Evolutionary conservation across 2,329 filamentous ascomycete genomes (phyloP).

Genomic region (Verticillium nubilum): DNA sequence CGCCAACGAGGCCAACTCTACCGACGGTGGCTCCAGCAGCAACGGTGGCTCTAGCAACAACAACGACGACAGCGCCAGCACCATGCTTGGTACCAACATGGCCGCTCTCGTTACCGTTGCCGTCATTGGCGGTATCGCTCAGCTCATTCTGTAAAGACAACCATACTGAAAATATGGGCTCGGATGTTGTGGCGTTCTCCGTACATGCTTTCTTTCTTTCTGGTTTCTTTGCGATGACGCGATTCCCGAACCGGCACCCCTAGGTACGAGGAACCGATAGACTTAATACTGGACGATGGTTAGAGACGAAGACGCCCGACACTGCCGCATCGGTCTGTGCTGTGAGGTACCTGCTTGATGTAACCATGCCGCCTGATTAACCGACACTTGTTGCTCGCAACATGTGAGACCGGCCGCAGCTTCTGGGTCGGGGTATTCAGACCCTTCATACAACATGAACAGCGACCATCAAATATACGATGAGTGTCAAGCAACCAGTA

Average conservation of each 20-base stretch:
- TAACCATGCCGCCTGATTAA: background rate
- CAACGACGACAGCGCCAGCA: constrained; percentile 35
- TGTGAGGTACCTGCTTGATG: background rate
- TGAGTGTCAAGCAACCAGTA: background rate
- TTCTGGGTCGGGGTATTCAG: background rate
- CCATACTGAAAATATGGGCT: constrained; percentile 4
- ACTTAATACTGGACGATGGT: constrained; percentile 32
- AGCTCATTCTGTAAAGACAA: constrained; percentile 41
- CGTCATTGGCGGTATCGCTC: constrained; percentile 39
- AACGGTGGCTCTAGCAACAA: constrained; percentile 18
- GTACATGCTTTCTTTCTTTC: constrained; percentile 7
- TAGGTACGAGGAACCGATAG: constrained; percentile 35
- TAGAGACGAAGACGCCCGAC: constrained; percentile 14
- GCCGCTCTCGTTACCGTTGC: constrained; percentile 40
- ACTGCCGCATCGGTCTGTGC: background rate
- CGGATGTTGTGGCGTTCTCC: constrained; percentile 14
- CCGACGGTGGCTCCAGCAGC: constrained; percentile 19
- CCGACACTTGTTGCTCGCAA: background rate
- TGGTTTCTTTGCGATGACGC: constrained; percentile 10
- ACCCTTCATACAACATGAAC: background rate
- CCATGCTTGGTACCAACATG: constrained; percentile 39
- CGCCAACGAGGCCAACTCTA: constrained; percentile 38
- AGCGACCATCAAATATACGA: background rate
- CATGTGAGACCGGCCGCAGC: background rate
- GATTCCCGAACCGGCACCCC: constrained; percentile 14